These are phyloP conservation scores for Zasmidium citrigriseum DNA, from an alignment of 2,329 filamentous ascomycete genomes.

Conservation along the genomic window DNA sequence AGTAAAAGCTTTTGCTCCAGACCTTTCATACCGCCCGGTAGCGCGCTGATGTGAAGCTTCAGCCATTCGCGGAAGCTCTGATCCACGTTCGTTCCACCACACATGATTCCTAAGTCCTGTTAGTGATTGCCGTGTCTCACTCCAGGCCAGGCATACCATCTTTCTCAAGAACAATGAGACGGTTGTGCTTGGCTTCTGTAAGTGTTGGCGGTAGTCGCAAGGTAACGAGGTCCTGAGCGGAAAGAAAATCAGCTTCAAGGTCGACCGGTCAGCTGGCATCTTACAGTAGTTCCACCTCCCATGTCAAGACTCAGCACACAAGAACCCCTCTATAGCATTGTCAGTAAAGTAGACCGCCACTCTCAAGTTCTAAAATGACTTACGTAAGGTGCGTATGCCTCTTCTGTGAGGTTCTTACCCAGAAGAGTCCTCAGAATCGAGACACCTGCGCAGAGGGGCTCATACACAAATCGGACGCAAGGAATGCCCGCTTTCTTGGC, in stretches of 20 bases:
- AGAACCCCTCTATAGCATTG: neutral
- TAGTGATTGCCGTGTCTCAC: too few relatives aligned
- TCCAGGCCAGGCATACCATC: neutral
- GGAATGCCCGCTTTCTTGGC: neutral
- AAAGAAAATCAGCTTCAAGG: neutral
- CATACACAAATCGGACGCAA: neutral
- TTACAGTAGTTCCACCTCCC: neutral
- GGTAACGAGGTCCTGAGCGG: neutral
- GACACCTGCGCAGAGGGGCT: neutral
- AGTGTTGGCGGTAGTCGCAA: neutral
- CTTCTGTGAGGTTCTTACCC: neutral
- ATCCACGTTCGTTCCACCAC: neutral
- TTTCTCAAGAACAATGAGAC: neutral
- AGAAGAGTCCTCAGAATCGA: neutral
- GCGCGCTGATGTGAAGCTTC: neutral
- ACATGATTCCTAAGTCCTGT: neutral
- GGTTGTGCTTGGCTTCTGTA: neutral
- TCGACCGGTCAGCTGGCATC: neutral
- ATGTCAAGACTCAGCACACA: neutral
- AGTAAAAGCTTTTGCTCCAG: neutral
- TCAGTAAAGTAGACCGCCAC: neutral
- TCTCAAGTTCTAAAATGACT: neutral
- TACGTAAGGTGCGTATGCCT: neutral
- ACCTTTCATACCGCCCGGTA: neutral
- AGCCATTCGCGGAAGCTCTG: neutral